Evolutionary conservation across 2,329 filamentous ascomycete genomes (phyloP), one percentile per base, ranked within the genome.

Genomic region (Aspergillus sp.): DNA sequence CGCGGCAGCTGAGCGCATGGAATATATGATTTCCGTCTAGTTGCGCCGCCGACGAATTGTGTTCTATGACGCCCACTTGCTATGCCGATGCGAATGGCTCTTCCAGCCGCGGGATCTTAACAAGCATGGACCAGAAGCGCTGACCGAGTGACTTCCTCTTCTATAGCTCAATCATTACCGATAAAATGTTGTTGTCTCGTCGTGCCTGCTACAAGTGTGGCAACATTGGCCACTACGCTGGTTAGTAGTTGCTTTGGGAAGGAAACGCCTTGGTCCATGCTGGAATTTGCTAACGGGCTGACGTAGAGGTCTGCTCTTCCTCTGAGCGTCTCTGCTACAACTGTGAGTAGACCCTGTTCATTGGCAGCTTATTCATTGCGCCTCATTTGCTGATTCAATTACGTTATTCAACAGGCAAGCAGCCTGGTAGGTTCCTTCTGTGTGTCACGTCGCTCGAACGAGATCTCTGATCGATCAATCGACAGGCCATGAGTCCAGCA

Each of bases 241-340:
- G 79, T 81, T 73, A 75, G 78, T 76, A 75, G 78, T 76, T 48
- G 58, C 42, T 39, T 42, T 53, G 27, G 59, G 58, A 51, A 61
- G 47, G 48, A 53, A 49, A 82, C 81, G 76, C 83, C 79, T 74
- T 80, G 79, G 71, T 80, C 82, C 67, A 53, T 78, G 83, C 65
- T 79, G 81, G 54, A 54, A 38, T 84, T 83, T 72, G 82, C 84
- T 75, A 70, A 79, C 59, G 23, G 61, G 44, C 63, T 66, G 49
- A 61, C 83, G 82, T 75, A 85, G 93, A 98, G 86, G 93, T 96
- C 70, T 99, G 95, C 90, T 95, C 94, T 64, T 97, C 94, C 62
- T 90, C 93, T 62, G 94, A 99, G 86, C 91, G 95, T 75, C 90
- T 99, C 74, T 99, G 95, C 89, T 99, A 99, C 84, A 99, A 99